A percentile compares a stretch with the other conserved stretches of the same genome.
phyloP scores from a whole-genome alignment of 306 rosid genomes.

The Trichosanthes truncata region DNA sequence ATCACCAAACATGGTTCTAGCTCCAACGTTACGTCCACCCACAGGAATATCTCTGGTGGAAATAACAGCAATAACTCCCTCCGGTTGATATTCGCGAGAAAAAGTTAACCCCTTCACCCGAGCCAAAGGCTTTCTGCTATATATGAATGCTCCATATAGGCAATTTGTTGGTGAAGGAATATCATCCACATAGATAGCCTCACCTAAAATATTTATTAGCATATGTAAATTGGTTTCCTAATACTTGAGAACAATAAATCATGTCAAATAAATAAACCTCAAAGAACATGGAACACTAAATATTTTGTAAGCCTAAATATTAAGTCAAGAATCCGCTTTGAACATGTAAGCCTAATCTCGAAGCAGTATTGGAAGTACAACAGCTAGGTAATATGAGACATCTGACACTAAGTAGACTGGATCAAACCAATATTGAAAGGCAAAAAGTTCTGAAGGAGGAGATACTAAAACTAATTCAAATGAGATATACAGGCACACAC shows the following conservation, averaged over 20 bases:
- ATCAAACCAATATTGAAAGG: not conserved
- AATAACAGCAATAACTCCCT: conserved; percentile 45
- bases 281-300: not conserved
- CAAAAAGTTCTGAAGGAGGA: not conserved
- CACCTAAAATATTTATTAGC: conserved; percentile 43
- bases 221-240: not conserved
- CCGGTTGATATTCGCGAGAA: conserved; percentile 27
- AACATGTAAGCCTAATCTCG: not conserved
- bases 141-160: conserved; percentile 64
- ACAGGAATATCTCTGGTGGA: conserved; percentile 66
- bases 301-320: not conserved
- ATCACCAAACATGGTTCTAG: conserved; percentile 40
- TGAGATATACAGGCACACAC: not conserved
- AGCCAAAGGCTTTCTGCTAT: conserved; percentile 70
- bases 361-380: not conserved
- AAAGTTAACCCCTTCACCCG: conserved; percentile 46
- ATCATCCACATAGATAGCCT: conserved; percentile 85
- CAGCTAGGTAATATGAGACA: not conserved
- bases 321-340: not conserved
- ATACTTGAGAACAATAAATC: not conserved
- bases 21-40: conserved; percentile 64
- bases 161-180: conserved; percentile 84
- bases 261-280: not conserved
- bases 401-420: not conserved
- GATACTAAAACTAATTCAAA: not conserved